Conservation (phyloP, 2,329 filamentous ascomycete genomes). For the Aspergillus fructus region DNA sequence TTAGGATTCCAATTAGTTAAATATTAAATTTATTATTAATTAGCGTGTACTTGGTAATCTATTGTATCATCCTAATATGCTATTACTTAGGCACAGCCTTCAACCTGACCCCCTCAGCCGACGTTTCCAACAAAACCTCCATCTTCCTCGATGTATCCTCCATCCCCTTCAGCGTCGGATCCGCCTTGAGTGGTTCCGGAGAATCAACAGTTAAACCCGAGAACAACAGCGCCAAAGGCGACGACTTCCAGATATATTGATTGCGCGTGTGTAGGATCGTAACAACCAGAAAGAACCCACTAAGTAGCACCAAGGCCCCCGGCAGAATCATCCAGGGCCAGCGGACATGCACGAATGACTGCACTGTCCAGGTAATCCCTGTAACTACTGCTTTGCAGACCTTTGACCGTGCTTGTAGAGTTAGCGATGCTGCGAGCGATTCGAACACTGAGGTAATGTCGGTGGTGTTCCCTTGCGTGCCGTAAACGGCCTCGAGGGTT, state of each 20-base stretch:
- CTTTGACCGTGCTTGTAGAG: neutral
- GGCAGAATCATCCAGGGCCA: neutral
- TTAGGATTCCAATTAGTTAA: too few species aligned
- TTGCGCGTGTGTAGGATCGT: neutral
- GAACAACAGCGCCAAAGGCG: neutral
- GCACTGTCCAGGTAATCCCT: neutral
- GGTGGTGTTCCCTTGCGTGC: neutral
- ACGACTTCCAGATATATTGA: neutral
- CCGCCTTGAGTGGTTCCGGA: neutral
- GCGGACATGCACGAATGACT: neutral
- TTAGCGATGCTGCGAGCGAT: neutral
- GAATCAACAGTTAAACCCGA: neutral
- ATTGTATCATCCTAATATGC: too few species aligned
- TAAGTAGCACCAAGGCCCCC: neutral
- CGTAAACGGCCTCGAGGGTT: neutral
- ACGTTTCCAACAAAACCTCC: neutral
- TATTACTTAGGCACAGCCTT: neutral
- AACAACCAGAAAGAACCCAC: neutral
- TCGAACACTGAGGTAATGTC: neutral
- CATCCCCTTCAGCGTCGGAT: neutral
- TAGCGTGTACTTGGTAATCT: too few species aligned
- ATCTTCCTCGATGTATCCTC: neutral
- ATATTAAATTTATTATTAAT: too few species aligned
- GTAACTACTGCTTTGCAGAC: neutral
- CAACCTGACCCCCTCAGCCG: neutral